Base-by-base conservation (phyloP, 73 alveolate species). In the Blepharisma japonicum region DNA sequence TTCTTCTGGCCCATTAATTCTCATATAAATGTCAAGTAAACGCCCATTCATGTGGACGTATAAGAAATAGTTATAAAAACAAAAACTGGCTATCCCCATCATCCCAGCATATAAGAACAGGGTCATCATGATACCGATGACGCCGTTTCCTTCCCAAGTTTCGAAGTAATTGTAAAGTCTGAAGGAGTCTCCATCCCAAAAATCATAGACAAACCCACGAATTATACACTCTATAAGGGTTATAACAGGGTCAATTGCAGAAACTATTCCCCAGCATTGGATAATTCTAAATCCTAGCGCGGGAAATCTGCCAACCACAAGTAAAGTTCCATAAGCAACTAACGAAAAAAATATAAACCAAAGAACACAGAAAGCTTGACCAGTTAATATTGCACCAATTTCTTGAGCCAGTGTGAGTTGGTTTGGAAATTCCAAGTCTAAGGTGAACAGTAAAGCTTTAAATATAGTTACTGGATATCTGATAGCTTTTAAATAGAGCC, bases 11-110 rank as follows among this genome's bases (percentile, higher is more conserved):
- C 92, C 95, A 47, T 70, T 53, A 23, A 88, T 77, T 11, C 95
- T 55, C 68, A 47, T 76, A 74, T 88, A 88, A 6, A 83, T 71
- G 78, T 88, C 95, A 0, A 83, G 68, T 6, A 88, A 49, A 46
- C 95, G 45, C 11, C 95, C 95, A 48, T 87, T 87, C 91, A 83
- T 77, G 51, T 88, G 91, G 14, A 88, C 81, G 78, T 71, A 83
- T 38, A 88, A 55, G 78, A 88, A 77, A 68, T 88, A 88, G 78
- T 74, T 79, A 79, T 88, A 88, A 54, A 80, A 38, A 7, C 70
- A 32, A 47, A 87, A 68, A 11, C 77, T 77, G 66, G 72, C 71
- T 1, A 88, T 2, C 42, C 71, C 72, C 55, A 76, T 48, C 53
- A 88, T 70, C 25, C 83, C 83, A n/a, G 82, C 55, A 54, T 77